A percentile compares a stretch with the other conserved stretches of the same genome.
These are phyloP conservation scores for Populus nigra DNA, from an alignment of 345 rosid genomes.

Conservation along the genomic window DNA sequence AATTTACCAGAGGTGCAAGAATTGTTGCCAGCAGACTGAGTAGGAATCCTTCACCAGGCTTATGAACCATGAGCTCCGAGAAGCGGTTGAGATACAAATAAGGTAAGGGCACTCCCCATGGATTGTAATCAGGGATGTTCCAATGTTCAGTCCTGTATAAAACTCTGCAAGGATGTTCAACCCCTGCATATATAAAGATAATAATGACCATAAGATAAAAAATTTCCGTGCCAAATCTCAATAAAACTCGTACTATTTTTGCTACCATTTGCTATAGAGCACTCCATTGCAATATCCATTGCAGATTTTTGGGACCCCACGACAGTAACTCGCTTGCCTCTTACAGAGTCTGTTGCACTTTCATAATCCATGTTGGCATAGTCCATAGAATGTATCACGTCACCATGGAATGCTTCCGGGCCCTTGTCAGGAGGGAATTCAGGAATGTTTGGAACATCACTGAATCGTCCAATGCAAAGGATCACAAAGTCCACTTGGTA, in stretches of 20 bases:
- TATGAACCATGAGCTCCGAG: slow-evolving; percentile 47
- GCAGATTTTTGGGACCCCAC: slow-evolving; percentile 45
- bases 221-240: no score
- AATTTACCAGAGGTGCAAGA: slow-evolving; percentile 40
- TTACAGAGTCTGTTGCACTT: slow-evolving; percentile 7
- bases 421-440: slow-evolving; percentile 37
- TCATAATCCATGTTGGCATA: slow-evolving; percentile 26
- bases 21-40: slow-evolving; percentile 30
- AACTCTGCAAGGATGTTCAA: slow-evolving; percentile 34
- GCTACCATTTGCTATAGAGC: slow-evolving; percentile 33
- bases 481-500: slow-evolving; percentile 37
- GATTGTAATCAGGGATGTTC: slow-evolving; percentile 38
- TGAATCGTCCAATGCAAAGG: slow-evolving; percentile 35
- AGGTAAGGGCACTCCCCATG: slow-evolving; percentile 44
- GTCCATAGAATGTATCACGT: slow-evolving; percentile 49
- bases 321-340: slow-evolving; percentile 34
- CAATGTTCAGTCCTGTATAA: slow-evolving; percentile 42
- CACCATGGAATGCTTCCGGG: slow-evolving; percentile 42
- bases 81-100: slow-evolving; percentile 40
- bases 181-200: slow-evolving; percentile 16
- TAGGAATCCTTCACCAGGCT: slow-evolving; percentile 47
- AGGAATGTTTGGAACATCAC: slow-evolving; percentile 42
- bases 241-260: not conserved
- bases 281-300: slow-evolving; percentile 41
- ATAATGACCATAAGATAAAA: no score